Base-by-base conservation (phyloP, 352 stramenopile species). In the Detonula confervacea region DNA sequence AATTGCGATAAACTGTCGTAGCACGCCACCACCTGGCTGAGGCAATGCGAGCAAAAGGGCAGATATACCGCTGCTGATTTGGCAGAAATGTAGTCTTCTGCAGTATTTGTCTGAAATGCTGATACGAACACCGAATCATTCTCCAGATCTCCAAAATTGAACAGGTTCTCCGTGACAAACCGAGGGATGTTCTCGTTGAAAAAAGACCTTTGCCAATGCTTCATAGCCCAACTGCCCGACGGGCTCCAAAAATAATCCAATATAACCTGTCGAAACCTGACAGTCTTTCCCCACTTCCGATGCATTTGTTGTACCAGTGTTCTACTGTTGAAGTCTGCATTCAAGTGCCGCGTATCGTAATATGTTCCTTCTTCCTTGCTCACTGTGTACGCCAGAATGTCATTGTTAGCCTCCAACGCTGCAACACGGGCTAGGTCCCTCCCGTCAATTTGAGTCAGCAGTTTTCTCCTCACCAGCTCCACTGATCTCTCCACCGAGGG, bases 201-300 rank as follows among this genome's bases (percentile, higher is more conserved):
- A 35, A 90, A 90, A 2, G 70, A 81, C 39, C 24, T 52, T 27
- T 69, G 70, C 83, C 83, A 90, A 47, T 85, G 77, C 24, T 74
- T 68, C 5, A 73, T 73, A 30, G 68, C 62, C 86, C 86, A 92
- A 29, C 35, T 81, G 44, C 86, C 87, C 7, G 68, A 71, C 14
- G 87, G 87, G 77, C 87, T 91, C 87, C 87, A 93, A 55, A 86
- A 93, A 66, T 93, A 93, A 66, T 93, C 87, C 30, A 93, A 67
- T 52, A 91, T 90, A 18, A 90, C 63, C 54, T 75, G 66, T 44
- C 33, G 35, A 54, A 77, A 77, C 35, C 29, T 68, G 9, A 80
- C 55, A 6, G 59, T 59, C 24, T 47, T 44, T 2, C 72, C 82
- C 78, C 83, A 92, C 16, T 68, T 55, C 14, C 67, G 80, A 1